Percentiles rank a stretch among this genome's conserved stretches.
These are phyloP conservation scores for Trichoderma aggressivum DNA, from an alignment of 2,329 filamentous ascomycete genomes.

Conservation along the genomic window DNA sequence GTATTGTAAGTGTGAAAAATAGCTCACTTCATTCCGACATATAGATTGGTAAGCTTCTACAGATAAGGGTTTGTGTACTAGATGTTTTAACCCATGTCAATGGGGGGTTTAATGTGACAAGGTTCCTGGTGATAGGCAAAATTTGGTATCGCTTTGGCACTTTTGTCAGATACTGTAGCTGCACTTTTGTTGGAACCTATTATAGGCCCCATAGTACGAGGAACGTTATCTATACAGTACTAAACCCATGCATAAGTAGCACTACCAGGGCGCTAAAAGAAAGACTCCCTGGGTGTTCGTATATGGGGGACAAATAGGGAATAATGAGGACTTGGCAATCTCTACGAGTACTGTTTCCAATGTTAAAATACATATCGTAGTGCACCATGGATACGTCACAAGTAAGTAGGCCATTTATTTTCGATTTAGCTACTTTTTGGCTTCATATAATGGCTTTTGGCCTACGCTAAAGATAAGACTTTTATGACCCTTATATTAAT, in stretches of 20 bases:
- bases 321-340: neutral
- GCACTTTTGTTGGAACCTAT: neutral
- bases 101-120: neutral
- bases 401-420: neutral
- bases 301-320: neutral
- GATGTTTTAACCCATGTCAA: neutral
- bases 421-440: neutral
- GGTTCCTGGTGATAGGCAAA: neutral
- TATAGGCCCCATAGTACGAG: neutral
- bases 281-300: neutral
- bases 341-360: neutral
- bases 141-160: neutral
- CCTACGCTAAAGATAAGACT: neutral
- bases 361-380: neutral
- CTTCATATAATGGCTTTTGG: neutral
- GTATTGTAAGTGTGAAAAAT: neutral
- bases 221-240: neutral
- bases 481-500: neutral
- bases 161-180: neutral
- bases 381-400: too few species aligned
- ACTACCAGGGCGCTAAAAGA: neutral
- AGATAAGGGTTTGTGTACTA: neutral
- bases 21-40: neutral
- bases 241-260: neutral
- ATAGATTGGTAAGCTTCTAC: neutral